phyloP scores from a whole-genome alignment of 2,329 filamentous ascomycete species.

The Monilinia aucupariae region DNA sequence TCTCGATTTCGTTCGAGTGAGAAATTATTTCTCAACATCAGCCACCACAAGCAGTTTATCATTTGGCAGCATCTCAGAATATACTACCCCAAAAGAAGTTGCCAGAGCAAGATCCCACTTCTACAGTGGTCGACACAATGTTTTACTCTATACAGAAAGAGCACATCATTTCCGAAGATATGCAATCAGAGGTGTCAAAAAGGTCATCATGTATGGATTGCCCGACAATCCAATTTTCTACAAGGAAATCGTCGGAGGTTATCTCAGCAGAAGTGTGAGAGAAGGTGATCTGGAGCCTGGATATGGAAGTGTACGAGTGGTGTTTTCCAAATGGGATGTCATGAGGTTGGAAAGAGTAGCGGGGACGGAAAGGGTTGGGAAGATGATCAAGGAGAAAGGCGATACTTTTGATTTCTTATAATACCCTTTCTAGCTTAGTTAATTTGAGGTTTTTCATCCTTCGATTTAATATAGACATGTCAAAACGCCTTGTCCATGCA shows the following conservation, averaged over 20 bases:
- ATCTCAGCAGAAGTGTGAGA: slow-evolving; percentile 55
- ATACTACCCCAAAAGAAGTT: slow-evolving; percentile 71
- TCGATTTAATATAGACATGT: slow-evolving; percentile 9
- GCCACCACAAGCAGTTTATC: slow-evolving; percentile 48
- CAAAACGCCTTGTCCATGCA: slow-evolving; percentile 16
- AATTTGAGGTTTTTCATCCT: background rate
- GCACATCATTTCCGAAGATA: slow-evolving; percentile 97
- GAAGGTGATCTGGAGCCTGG: slow-evolving; percentile 51
- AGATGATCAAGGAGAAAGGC: slow-evolving; percentile 75
- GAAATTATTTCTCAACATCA: slow-evolving; percentile 83
- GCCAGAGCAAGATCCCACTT: slow-evolving; percentile 85
- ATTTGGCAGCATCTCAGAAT: slow-evolving; percentile 86
- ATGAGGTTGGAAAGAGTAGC: slow-evolving; percentile 85
- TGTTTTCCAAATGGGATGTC: slow-evolving; percentile 87
- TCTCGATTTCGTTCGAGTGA: slow-evolving; percentile 87
- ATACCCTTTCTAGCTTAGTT: slow-evolving; percentile 15
- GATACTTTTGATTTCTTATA: slow-evolving; percentile 96
- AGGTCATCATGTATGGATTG: slow-evolving; percentile 82
- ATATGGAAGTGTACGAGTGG: slow-evolving; percentile 52
- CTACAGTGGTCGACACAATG: slow-evolving; percentile 69
- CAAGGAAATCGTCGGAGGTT: slow-evolving; percentile 66
- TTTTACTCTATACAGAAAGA: slow-evolving; percentile 87
- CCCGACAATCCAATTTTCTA: slow-evolving; percentile 87
- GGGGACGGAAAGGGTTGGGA: slow-evolving; percentile 71
- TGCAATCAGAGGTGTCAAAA: slow-evolving; percentile 70